Evolutionary conservation across 805 yeast species (phyloP).

Genomic region (Wickerhamiella musiphila): DNA sequence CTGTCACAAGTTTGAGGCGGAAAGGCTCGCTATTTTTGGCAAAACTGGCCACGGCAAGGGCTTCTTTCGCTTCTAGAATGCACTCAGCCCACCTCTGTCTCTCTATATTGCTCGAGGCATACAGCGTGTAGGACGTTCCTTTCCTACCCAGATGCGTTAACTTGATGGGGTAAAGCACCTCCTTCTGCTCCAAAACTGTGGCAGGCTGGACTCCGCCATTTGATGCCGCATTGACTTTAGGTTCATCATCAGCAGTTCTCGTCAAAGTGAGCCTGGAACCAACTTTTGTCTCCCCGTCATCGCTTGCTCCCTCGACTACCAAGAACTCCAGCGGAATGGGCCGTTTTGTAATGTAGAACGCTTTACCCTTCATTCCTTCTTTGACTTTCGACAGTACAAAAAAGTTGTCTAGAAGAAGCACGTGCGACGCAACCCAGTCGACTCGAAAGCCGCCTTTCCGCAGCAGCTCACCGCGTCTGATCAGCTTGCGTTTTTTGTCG

Average conservation of each 20-base stretch:
- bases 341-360: slow-evolving; percentile 20
- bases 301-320: slow-evolving; percentile 36
- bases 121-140: slow-evolving; percentile 20
- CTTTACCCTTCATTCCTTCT: slow-evolving; percentile 21
- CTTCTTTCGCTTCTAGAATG: slow-evolving; percentile 31
- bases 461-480: slow-evolving; percentile 39
- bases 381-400: slow-evolving; percentile 25
- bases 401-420: slow-evolving; percentile 55
- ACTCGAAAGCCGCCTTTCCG: slow-evolving; percentile 50
- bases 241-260: slow-evolving; percentile 4
- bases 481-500: slow-evolving; percentile 37
- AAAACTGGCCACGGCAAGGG: slow-evolving; percentile 19
- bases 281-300: slow-evolving; percentile 18
- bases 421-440: slow-evolving; percentile 32
- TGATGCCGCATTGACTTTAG: not conserved
- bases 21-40: slow-evolving; percentile 35
- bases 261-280: slow-evolving; percentile 13
- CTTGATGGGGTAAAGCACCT: slow-evolving; percentile 20
- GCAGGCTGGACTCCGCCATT: not conserved
- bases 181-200: slow-evolving; percentile 4
- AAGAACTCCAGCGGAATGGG: slow-evolving; percentile 32
- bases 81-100: slow-evolving; percentile 41
- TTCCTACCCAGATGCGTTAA: slow-evolving; percentile 21
- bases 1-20: slow-evolving; percentile 33
- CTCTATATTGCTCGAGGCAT: slow-evolving; percentile 23